phyloP scores from a whole-genome alignment of 2,329 filamentous ascomycete genomes.

The Xylariaceae sp. region DNA sequence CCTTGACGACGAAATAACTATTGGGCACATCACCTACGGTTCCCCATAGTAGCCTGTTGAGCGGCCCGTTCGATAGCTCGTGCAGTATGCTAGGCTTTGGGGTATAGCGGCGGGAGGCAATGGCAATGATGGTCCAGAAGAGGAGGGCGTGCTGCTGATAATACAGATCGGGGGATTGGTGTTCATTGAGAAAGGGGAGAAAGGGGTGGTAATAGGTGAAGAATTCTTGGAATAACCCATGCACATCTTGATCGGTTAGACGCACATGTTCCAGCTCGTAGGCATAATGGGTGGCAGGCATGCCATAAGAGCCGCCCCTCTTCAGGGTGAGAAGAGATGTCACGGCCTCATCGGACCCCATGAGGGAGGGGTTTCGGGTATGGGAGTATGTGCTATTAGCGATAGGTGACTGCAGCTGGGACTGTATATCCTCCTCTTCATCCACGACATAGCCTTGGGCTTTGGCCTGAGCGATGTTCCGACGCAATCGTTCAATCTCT shows the following conservation, averaged over 20 bases:
- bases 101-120: conserved; percentile 74
- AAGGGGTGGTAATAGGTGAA: conserved; percentile 80
- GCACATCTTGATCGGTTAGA: conserved; percentile 68
- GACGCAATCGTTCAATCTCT: conserved; percentile 74
- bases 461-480: conserved; percentile 66
- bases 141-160: conserved; percentile 79
- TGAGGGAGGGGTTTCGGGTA: conserved; percentile 67
- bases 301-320: conserved; percentile 67
- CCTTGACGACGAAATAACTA: conserved; percentile 82
- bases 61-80: conserved; percentile 67
- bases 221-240: conserved; percentile 74
- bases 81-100: conserved; percentile 69
- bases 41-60: conserved; percentile 77
- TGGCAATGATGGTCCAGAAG: conserved; percentile 83
- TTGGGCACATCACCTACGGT: conserved; percentile 80
- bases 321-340: conserved; percentile 71
- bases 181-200: conserved; percentile 74
- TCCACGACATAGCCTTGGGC: conserved; percentile 62
- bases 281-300: conserved; percentile 61
- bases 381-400: conserved; percentile 64
- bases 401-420: conserved; percentile 64
- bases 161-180: conserved; percentile 73
- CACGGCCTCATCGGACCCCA: conserved; percentile 73
- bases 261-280: conserved; percentile 69
- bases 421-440: conserved; percentile 62